Conservation (phyloP, 371 early-diverging fungal genomes). For the Apophysomyces elegans region DNA sequence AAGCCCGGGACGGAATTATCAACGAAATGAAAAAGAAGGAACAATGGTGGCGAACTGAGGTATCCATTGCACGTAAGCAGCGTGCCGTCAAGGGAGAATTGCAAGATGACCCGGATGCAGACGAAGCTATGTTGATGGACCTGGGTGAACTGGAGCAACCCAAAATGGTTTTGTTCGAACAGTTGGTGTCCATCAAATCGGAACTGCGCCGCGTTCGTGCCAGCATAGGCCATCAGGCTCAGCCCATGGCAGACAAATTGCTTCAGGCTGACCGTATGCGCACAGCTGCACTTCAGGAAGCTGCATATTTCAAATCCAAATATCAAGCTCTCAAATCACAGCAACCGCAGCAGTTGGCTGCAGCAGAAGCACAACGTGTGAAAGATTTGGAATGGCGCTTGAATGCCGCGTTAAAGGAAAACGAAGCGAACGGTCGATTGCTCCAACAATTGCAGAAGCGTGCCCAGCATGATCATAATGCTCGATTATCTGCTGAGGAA, state of each 20-base stretch:
- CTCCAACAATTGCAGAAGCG: conserved; percentile 45
- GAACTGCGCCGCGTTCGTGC: conserved; percentile 50
- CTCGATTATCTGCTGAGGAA: conserved; percentile 51
- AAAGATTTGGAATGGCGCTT: conserved; percentile 54
- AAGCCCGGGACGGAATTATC: conserved; percentile 43
- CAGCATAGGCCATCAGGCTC: conserved; percentile 57
- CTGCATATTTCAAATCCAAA: conserved; percentile 62
- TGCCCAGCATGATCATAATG: conserved; percentile 50
- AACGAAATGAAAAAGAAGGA: conserved; percentile 55
- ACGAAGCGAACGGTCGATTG: conserved; percentile 42
- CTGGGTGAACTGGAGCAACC: conserved; percentile 36
- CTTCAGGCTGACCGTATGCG: conserved; percentile 58
- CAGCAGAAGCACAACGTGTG: conserved; percentile 48
- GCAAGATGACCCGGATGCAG: conserved; percentile 37
- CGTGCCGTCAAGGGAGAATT: conserved; percentile 24
- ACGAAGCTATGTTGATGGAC: conserved; percentile 40
- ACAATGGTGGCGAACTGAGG: conserved; percentile 61
- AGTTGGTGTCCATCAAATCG: conserved; percentile 43
- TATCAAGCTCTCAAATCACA: conserved; percentile 36
- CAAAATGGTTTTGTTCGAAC: conserved; percentile 50
- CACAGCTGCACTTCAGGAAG: conserved; percentile 62
- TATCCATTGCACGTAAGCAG: conserved; percentile 46
- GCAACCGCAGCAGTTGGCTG: conserved; percentile 29
- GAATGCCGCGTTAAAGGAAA: conserved; percentile 47
- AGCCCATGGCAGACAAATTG: conserved; percentile 54